Base-by-base conservation (phyloP, 176 grass and related monocot genomes). In the Guadua angustifolia region DNA sequence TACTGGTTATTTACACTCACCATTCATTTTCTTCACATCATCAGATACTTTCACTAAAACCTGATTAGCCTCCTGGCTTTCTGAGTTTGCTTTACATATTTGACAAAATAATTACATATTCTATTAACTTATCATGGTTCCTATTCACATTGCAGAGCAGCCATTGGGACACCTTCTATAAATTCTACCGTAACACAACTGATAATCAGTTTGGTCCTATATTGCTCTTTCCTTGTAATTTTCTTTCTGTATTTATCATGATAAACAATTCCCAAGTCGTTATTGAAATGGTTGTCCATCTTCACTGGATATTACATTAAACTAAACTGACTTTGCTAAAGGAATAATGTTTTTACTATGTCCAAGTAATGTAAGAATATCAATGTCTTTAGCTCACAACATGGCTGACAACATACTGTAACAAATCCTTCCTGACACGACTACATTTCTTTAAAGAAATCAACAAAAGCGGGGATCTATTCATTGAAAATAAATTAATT, bases 101-200 rank as follows among this genome's bases (percentile, higher is more conserved):
- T 71, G 13, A 66, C 19, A 74, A 79, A 79, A 64, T 3, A 82
- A 14, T 78, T 78, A 42, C 65, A 72, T 80, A 4, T 81, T 76
- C 16, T 74, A 80, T 71, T 22, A 78, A 75, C 39, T 89, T 91
- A 78, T 88, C 57, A 80, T 79, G 33, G 11, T 53, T 82, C 70
- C 50, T 52, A 66, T 88, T 93, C 15, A 11, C 75, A 90, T 85
- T 89, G 76, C 93, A 99, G 96, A 90, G 87, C 69, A 79, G 74
- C 47, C 89, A 95, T 52, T 98, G 96, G 93, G 96, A 95, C 53
- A 74, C 74, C 47, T 99, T 99, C 83, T 95, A 94, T 77, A 85
- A 86, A 72, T 99, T 95, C 88, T 99, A 99, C 83, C 83, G 80
- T 59, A 99, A 92, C 89, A 99, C 96, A 78, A 99, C 96, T 46